Evolutionary conservation across 2,329 filamentous ascomycete genomes (phyloP).

Genomic region (Botryotinia globosa): DNA sequence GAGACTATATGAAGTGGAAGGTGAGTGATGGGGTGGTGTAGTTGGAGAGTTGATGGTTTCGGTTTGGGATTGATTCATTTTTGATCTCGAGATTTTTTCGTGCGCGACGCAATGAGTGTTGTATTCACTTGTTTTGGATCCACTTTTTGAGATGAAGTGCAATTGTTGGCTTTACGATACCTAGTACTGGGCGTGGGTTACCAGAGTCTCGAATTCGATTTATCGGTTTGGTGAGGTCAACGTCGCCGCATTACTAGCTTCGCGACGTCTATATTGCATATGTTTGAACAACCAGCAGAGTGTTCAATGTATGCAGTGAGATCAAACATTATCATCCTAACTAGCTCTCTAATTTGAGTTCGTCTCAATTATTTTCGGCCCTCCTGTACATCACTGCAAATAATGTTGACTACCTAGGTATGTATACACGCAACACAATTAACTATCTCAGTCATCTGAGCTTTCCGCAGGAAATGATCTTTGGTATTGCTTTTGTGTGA

Average conservation of each 20-base stretch:
- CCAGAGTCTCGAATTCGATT: neutral
- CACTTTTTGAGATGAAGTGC: neutral
- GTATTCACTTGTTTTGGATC: neutral
- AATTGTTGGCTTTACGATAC: neutral
- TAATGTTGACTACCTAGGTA: neutral
- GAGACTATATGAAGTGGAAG: neutral
- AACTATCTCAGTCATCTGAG: neutral
- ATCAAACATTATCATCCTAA: neutral
- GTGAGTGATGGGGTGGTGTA: neutral
- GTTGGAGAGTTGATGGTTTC: neutral
- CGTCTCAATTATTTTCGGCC: neutral
- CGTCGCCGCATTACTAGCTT: neutral
- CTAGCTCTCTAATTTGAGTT: neutral
- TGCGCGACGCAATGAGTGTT: neutral
- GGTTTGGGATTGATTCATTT: neutral
- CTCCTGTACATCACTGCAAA: neutral
- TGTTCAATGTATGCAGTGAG: neutral
- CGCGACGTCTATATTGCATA: neutral
- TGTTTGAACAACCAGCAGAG: neutral
- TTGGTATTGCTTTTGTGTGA: neutral
- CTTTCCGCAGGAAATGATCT: neutral
- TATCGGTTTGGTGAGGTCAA: neutral
- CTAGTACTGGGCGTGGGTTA: neutral
- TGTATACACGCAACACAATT: neutral
- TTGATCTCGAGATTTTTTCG: neutral